Percentiles rank a stretch among this genome's conserved stretches.
Evolutionary conservation across 495 filamentous ascomycete species (phyloP).

Genomic region (Penicillium steckii): DNA sequence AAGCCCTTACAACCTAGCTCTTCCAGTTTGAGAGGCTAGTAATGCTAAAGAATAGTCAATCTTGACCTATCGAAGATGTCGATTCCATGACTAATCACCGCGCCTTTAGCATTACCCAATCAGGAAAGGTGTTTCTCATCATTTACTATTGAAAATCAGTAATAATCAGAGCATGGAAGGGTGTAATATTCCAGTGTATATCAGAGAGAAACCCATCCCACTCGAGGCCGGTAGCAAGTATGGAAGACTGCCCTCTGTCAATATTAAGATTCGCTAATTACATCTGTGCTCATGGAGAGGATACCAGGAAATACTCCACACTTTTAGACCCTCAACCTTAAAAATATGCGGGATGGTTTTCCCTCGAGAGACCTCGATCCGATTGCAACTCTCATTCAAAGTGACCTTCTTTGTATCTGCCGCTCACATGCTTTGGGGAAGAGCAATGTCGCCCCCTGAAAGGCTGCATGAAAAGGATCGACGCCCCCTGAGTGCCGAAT

Average conservation of each 20-base stretch:
- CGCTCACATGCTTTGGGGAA: background rate
- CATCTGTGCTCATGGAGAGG: background rate
- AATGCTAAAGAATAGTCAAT: background rate
- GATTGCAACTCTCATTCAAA: background rate
- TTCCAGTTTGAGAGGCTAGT: background rate
- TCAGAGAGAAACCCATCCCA: background rate
- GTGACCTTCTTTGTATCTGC: background rate
- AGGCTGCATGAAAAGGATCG: background rate
- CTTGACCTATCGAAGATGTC: background rate
- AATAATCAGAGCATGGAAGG: no score
- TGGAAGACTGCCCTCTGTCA: no score
- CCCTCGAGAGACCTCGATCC: background rate
- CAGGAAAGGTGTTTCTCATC: background rate
- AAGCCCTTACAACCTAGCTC: background rate
- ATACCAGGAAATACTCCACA: background rate
- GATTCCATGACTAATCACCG: background rate
- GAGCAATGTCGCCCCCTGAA: background rate
- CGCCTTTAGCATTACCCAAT: constrained; percentile 5
- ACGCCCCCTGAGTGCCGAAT: background rate
- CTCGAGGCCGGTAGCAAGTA: no score
- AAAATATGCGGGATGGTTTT: background rate
- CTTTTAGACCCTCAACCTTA: background rate
- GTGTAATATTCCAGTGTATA: no score
- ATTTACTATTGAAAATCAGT: no score
- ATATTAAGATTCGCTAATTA: background rate